Evolutionary conservation across 2,329 filamentous ascomycete species (phyloP), one percentile per base, ranked within the genome.

Genomic region (Phoma herbarum): DNA sequence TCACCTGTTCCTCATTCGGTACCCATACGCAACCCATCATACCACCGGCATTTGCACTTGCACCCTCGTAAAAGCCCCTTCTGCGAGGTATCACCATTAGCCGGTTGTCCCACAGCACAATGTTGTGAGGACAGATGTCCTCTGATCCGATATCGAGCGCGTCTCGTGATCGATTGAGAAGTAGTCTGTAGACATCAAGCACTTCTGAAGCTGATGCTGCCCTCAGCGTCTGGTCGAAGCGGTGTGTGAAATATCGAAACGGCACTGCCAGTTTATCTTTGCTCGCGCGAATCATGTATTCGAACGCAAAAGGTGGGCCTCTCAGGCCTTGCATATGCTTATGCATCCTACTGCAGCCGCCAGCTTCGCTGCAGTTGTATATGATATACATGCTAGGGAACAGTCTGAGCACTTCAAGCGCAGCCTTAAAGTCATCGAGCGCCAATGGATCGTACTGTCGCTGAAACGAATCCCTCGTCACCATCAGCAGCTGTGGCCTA

Each of bases 51-150:
- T 84, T 83, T 1, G 78, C 79, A 39, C 76, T 80, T 1, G 77
- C 71, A 0, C 75, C 78, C 10, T 75, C 65, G 16, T 77, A 70
- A 0, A 69, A 74, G 0, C 71, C 77, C 4, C 57, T 66, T 14
- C 75, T 71, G 23, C 83, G 72, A 3, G 83, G 82, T 23, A 84
- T 75, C 2, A 84, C 78, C n/a, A 84, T 64, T 22, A 85, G 77
- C 73, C 79, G 79, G 23, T 77, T 72, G 26, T 73, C 70, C 57
- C 78, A 77, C 43, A 84, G 66, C 2, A 82, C 64, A 12, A 84
- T 70, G 58, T 83, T 84, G 62, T 85, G 83, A 4, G 81, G 77
- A 52, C 78, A 81, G 0, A 69, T 48, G 2, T 67, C 49, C 1
- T 67, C 47, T 12, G 57, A 60, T 10, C 51, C 48, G 1, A 65